Percentiles rank a stretch among this genome's conserved stretches.
Conservation (phyloP, 352 stramenopile genomes). For the Blastocystis sp. region DNA sequence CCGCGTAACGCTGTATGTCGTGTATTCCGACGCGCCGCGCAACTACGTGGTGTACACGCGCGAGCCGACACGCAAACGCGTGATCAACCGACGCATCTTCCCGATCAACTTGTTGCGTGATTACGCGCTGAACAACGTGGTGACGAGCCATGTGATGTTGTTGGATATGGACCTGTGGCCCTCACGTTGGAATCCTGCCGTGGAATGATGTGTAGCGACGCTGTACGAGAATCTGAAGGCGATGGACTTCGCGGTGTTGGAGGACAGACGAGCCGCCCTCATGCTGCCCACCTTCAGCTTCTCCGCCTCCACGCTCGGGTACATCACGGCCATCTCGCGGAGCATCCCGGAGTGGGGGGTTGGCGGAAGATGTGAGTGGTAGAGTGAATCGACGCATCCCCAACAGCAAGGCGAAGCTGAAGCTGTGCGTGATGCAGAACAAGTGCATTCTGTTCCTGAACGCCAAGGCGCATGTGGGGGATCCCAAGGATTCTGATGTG, state of each 20-base stretch:
- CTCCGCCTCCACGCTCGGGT: too few relatives aligned
- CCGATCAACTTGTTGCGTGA: constrained; percentile 63
- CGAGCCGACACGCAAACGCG: background rate
- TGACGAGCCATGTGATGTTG: constrained; percentile 58
- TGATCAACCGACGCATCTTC: constrained; percentile 11
- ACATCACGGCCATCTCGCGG: too few relatives aligned
- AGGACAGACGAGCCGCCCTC: background rate
- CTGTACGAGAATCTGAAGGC: constrained; percentile 11
- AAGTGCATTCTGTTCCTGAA: background rate
- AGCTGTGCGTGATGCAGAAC: background rate
- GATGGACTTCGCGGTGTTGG: background rate
- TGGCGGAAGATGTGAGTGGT: background rate
- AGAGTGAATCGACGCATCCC: background rate
- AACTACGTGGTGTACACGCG: background rate
- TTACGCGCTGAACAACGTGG: constrained; percentile 20
- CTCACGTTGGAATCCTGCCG: background rate
- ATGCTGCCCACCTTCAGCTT: constrained; percentile 50
- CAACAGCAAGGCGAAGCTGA: background rate
- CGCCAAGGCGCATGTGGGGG: background rate
- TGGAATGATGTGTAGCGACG: background rate
- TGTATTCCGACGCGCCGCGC: background rate
- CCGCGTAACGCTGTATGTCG: constrained; percentile 29
- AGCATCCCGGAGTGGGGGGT: too few relatives aligned
- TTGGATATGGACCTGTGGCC: constrained; percentile 69
- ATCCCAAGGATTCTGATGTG: background rate